Evolutionary conservation across 352 stramenopile species (phyloP).

Genomic region (Aphanomyces euteiches): DNA sequence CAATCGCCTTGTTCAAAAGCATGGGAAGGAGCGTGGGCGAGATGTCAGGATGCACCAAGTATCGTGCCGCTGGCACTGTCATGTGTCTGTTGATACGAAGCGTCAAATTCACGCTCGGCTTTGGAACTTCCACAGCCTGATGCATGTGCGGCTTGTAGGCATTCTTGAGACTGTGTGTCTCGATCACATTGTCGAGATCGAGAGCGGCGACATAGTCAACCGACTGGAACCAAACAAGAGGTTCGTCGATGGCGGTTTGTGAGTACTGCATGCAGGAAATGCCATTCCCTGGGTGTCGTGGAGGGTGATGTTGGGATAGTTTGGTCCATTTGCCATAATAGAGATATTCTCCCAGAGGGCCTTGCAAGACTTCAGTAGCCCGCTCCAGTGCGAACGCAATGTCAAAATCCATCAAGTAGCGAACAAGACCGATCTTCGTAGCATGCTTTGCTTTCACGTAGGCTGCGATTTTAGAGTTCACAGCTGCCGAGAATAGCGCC

Average conservation of each 20-base stretch:
- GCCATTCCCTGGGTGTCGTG: neutral
- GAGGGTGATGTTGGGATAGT: neutral
- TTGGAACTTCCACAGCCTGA: neutral
- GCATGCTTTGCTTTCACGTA: neutral
- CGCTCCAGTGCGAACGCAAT: neutral
- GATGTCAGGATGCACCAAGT: neutral
- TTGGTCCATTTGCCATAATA: constrained; percentile 4
- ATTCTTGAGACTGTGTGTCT: neutral
- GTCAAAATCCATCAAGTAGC: neutral
- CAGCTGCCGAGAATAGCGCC: constrained; percentile 3
- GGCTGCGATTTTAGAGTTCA: neutral
- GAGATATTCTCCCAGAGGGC: neutral
- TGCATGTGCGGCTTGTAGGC: neutral
- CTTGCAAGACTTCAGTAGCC: neutral
- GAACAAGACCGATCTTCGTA: neutral
- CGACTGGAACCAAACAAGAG: neutral
- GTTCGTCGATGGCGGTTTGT: neutral
- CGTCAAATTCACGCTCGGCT: neutral
- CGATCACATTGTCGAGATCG: neutral
- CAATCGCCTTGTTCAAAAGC: neutral
- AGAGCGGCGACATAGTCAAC: neutral
- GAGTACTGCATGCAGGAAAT: neutral
- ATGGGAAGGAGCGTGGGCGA: neutral
- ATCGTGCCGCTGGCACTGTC: neutral
- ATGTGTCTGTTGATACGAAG: neutral